Conservation (phyloP, 768 basidiomycete genomes). For the Strobilomyces confusus region DNA sequence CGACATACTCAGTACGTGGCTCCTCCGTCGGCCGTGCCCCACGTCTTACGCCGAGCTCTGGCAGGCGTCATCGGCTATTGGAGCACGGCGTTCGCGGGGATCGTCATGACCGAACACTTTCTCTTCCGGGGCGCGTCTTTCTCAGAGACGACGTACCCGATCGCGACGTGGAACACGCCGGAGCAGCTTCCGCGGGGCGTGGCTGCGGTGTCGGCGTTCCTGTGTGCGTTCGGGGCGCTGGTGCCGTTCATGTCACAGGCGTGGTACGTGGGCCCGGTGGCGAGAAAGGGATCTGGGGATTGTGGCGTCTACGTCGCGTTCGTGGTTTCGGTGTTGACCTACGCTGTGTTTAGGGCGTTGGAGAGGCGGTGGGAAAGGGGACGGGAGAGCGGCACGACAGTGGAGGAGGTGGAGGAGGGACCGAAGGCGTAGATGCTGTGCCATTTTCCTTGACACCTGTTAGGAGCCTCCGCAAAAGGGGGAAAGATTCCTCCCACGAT, state of each 20-base stretch:
- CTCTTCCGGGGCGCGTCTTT: constrained; percentile 32
- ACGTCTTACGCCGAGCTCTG: neutral
- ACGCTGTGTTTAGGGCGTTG: constrained; percentile 26
- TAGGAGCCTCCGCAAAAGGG: too few species aligned
- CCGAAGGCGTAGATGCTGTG: neutral
- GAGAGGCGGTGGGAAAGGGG: constrained; percentile 17
- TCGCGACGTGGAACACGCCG: constrained; percentile 5
- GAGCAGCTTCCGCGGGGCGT: constrained; percentile 37
- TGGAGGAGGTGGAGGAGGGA: neutral
- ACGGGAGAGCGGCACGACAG: neutral
- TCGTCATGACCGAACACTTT: constrained; percentile 42
- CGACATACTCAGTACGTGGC: neutral
- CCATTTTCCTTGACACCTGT: neutral
- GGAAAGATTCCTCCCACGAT: too few species aligned
- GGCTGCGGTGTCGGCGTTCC: constrained; percentile 40
- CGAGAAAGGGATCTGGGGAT: constrained; percentile 41
- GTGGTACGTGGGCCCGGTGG: constrained; percentile 51
- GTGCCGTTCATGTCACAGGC: constrained; percentile 50
- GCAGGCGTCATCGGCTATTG: constrained; percentile 42
- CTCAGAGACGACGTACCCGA: neutral
- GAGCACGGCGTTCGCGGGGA: constrained; percentile 34
- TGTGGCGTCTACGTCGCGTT: constrained; percentile 44
- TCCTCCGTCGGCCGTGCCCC: neutral
- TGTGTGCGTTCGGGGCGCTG: constrained; percentile 37
- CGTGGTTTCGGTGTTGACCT: constrained; percentile 30